A percentile compares a stretch with the other conserved stretches of the same genome.
Evolutionary conservation across 768 basidiomycete species (phyloP).

Genomic region (Hebeloma cylindrosporum): DNA sequence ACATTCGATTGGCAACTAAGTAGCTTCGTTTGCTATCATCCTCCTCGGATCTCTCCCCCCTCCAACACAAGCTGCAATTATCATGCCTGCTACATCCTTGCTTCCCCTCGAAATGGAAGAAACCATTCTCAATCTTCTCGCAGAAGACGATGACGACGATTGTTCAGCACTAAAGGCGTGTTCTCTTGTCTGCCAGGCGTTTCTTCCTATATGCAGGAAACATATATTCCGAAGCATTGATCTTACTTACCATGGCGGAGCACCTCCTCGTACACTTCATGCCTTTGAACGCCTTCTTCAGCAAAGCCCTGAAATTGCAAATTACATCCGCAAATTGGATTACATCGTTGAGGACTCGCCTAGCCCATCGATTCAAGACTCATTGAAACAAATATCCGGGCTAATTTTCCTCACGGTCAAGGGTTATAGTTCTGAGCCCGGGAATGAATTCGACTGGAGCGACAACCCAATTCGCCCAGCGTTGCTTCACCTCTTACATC

Average conservation of each 20-base stretch:
- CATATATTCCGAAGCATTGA: slow-evolving; percentile 7
- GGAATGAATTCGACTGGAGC: slow-evolving; percentile 4
- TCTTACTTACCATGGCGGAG: not conserved
- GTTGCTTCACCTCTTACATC: slow-evolving; percentile 8
- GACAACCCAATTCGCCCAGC: slow-evolving; percentile 8
- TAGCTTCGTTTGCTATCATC: no score
- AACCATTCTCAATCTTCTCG: no score
- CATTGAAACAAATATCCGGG: not conserved
- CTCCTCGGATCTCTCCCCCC: no score
- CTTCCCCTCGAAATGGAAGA: no score
- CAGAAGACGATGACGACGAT: not conserved
- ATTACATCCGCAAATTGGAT: slow-evolving; percentile 4
- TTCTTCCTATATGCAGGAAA: slow-evolving; percentile 3
- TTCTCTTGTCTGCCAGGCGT: slow-evolving; percentile 6
- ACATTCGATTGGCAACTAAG: no score
- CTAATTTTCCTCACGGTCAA: slow-evolving; percentile 1
- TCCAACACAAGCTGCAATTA: no score
- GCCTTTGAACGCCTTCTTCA: slow-evolving; percentile 1
- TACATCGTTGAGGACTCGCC: not conserved
- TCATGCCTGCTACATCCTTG: no score
- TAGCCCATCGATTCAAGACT: not conserved
- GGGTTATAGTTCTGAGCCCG: no score
- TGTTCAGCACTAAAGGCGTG: slow-evolving; percentile 8
- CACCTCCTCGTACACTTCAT: not conserved
- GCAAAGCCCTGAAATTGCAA: slow-evolving; percentile 3